Conservation (phyloP, 768 basidiomycete species). For the Leccinum obscurum region DNA sequence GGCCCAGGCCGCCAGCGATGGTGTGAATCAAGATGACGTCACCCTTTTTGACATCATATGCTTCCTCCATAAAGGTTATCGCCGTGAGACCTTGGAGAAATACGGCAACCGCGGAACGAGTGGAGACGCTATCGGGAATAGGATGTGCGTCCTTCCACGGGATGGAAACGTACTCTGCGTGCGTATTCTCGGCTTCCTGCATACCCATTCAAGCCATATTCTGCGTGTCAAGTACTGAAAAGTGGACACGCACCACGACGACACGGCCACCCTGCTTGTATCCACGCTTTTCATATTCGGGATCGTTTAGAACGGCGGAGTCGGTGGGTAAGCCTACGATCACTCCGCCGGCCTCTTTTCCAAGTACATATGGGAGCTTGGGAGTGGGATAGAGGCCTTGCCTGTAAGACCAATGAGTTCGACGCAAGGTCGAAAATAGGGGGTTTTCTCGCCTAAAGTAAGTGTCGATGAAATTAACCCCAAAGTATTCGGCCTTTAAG, state of each 20-base stretch:
- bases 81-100: conserved; percentile 80
- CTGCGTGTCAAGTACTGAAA: not conserved
- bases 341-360: conserved; percentile 77
- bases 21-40: conserved; percentile 88
- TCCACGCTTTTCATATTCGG: conserved; percentile 61
- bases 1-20: conserved; percentile 86
- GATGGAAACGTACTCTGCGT: conserved; percentile 71
- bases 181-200: conserved; percentile 50
- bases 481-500: conserved; percentile 64
- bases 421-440: not conserved
- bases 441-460: conserved; percentile 62
- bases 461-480: conserved; percentile 87
- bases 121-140: conserved; percentile 63
- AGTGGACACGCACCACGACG: conserved; percentile 51
- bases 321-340: conserved; percentile 77
- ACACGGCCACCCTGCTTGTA: conserved; percentile 73
- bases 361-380: conserved; percentile 65
- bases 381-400: conserved; percentile 63
- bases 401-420: conserved; percentile 34
- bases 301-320: conserved; percentile 53
- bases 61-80: conserved; percentile 75
- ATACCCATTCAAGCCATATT: not conserved
- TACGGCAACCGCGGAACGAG: conserved; percentile 63
- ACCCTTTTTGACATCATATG: conserved; percentile 77
- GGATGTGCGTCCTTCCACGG: conserved; percentile 62